These are phyloP conservation scores for Lachnum nothofagi DNA, from an alignment of 2,329 filamentous ascomycete species.

Conservation along the genomic window DNA sequence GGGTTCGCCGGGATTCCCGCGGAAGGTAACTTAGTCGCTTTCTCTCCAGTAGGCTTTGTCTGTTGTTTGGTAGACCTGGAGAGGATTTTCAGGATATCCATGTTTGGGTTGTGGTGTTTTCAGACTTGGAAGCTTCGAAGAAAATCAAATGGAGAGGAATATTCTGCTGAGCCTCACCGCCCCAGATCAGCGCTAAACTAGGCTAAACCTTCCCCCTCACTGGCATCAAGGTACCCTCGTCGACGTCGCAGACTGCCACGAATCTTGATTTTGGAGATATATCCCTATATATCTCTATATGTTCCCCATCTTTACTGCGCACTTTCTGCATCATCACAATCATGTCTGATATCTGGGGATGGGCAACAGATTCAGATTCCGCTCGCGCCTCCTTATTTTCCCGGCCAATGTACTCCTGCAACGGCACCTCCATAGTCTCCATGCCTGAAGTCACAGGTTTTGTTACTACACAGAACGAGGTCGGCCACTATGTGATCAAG, in stretches of 20 bases:
- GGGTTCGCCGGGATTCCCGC: constrained; percentile 60
- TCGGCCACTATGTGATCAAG: background rate
- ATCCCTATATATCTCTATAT: no score
- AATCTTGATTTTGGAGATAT: no score
- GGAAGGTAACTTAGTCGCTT: constrained; percentile 52
- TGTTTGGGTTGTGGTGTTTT: constrained; percentile 13
- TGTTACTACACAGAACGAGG: background rate
- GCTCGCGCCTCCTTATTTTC: no score
- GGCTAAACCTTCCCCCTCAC: background rate
- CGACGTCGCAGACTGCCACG: no score
- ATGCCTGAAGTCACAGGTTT: background rate
- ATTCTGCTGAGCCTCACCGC: background rate
- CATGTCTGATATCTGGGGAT: no score
- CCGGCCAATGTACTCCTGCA: background rate
- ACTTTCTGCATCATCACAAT: background rate
- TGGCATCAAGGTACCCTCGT: background rate
- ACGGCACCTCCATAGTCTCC: background rate
- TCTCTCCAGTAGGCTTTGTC: constrained; percentile 31
- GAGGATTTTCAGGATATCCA: constrained; percentile 66
- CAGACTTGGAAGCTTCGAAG: background rate
- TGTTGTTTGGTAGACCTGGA: constrained; percentile 62
- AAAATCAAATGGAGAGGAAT: background rate
- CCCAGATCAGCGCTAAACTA: background rate
- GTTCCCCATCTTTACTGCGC: no score
- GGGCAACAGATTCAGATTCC: no score